These are phyloP conservation scores for Alloteropsis angusta DNA, from an alignment of 202 grass and related monocot species.

Conservation along the genomic window DNA sequence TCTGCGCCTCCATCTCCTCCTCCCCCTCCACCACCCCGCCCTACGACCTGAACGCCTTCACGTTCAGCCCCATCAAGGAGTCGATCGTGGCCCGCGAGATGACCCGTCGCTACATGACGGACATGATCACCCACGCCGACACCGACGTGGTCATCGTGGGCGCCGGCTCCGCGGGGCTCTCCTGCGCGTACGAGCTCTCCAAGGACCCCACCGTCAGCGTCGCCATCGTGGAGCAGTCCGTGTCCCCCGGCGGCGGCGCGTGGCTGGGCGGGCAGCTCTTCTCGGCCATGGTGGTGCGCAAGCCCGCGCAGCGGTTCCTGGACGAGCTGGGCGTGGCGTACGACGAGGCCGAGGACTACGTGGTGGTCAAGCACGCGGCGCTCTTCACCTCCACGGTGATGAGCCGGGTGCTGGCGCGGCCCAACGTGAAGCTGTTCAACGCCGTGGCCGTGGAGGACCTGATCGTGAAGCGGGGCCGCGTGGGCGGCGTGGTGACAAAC, in stretches of 20 bases:
- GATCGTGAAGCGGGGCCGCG: slow-evolving; percentile 57
- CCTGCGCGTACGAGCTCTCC: slow-evolving; percentile 90
- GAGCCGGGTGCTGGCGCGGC: slow-evolving; percentile 61
- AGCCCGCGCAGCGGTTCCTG: slow-evolving; percentile 74
- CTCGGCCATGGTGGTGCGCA: slow-evolving; percentile 78
- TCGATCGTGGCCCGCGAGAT: slow-evolving; percentile 79
- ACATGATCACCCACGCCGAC: slow-evolving; percentile 85
- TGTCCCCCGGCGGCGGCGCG: slow-evolving; percentile 76
- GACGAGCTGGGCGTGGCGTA: slow-evolving; percentile 66
- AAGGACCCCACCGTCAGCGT: slow-evolving; percentile 66
- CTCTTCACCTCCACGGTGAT: slow-evolving; percentile 91
- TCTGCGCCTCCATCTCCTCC: slow-evolving; percentile 34
- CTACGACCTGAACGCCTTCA: slow-evolving; percentile 60
- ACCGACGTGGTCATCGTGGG: slow-evolving; percentile 79
- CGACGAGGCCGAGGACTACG: slow-evolving; percentile 73
- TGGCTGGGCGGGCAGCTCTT: slow-evolving; percentile 88
- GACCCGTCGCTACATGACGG: slow-evolving; percentile 86
- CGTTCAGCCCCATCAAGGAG: slow-evolving; percentile 75
- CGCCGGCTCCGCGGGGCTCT: slow-evolving; percentile 70
- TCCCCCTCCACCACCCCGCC: slow-evolving; percentile 23
- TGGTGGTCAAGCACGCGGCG: slow-evolving; percentile 72
- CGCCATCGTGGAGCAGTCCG: slow-evolving; percentile 81
- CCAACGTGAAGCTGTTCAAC: slow-evolving; percentile 94
- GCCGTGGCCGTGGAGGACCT: slow-evolving; percentile 81
- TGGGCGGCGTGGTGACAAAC: slow-evolving; percentile 81